Evolutionary conservation across 768 basidiomycete species (phyloP), one percentile per base, ranked within the genome.

Genomic region (Russula sp.): DNA sequence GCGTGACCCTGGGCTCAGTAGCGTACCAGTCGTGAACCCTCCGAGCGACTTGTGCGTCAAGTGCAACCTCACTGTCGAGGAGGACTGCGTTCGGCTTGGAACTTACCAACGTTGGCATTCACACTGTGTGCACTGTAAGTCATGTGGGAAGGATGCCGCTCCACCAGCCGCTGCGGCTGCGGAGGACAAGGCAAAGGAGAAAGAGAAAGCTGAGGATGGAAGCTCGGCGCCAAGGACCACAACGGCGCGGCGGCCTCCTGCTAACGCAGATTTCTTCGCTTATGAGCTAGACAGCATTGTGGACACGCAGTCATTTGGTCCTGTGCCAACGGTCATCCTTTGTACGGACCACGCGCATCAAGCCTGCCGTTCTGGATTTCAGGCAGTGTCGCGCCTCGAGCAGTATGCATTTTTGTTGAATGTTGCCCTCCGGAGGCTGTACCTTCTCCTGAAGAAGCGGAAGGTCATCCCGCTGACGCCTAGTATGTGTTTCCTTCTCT

Each of bases 91-190:
- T 51, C 83, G 97, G 62, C 77, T 96, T 32, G 97, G 94, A 38
- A 95, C 94, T n/a, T 96, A 94, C 76, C 89, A 93, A 72, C 83
- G 96, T 52, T 98, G 97, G 97, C 97, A 99, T 76, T 91, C 93
- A 2, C 82, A 90, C 36, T 99, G 97, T 73, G 78, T 99, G n/a
- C 85, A 89, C 63, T 99, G 97, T 69, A 77, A 76, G 16, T 78
- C 79, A 24, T 98, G 96, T 71, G 90, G 92, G 10, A 91, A 87
- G 73, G 79, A 79, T 30, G 90, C 93, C 28, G 85, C 85, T 26
- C 82, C 84, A 40, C 83, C 83, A 6, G 71, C 79, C 10, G 76
- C 79, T 16, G 30, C 67, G 20, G 86, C 84, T 78, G 87, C 85
- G 70, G 78, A 76, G 52, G 74, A 79, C 57, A 79, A 79, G 67